Percentiles rank a stretch among this genome's conserved stretches.
Evolutionary conservation across 306 rosid species (phyloP).

Genomic region (Glycyrrhiza uralensis): DNA sequence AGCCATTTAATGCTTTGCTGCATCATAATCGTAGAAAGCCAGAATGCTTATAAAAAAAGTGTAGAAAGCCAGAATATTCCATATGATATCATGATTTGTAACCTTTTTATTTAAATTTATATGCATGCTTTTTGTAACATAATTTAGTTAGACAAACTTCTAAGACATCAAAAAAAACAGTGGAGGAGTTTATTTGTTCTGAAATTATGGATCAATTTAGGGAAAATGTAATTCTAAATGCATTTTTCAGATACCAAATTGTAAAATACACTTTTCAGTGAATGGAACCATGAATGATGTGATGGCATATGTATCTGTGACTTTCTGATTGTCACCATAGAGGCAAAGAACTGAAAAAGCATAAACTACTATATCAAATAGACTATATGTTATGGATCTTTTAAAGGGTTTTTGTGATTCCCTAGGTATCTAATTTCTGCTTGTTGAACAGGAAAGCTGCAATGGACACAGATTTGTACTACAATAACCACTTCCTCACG

Average conservation of each 20-base stretch:
- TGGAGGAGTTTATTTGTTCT: background rate
- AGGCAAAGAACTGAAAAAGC: background rate
- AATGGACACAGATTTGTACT: constrained; percentile 33
- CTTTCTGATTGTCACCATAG: background rate
- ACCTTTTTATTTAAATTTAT: background rate
- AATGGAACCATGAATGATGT: background rate
- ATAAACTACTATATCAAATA: background rate
- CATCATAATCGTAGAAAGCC: background rate
- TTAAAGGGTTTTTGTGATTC: background rate
- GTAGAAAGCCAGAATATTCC: background rate
- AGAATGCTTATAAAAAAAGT: no score
- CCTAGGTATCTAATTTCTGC: background rate
- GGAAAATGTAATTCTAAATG: background rate
- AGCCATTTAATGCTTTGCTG: background rate
- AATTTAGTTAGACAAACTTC: background rate
- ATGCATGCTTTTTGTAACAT: background rate
- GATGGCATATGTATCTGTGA: background rate
- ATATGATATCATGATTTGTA: background rate
- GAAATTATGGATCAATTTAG: background rate
- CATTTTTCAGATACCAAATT: background rate
- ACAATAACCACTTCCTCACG: constrained; percentile 45
- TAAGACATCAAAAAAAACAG: background rate
- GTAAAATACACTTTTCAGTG: background rate
- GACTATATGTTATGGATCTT: background rate
- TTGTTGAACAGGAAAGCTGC: constrained; percentile 40